Evolutionary conservation across 768 basidiomycete species (phyloP).

Genomic region (Gyrodon lividus): DNA sequence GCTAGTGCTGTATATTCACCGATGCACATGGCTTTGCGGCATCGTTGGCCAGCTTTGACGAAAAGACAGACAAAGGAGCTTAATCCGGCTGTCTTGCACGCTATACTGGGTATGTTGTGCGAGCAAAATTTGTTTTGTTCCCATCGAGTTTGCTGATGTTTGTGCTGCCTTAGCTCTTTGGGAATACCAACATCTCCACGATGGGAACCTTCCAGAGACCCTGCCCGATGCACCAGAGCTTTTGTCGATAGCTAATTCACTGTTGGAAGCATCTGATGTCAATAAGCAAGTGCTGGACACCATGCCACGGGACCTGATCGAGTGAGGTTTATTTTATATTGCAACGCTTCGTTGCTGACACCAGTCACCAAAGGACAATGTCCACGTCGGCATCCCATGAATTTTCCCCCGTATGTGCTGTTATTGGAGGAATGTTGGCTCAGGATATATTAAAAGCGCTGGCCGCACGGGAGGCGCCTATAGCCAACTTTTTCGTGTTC

Average conservation of each 20-base stretch:
- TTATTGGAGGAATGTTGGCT: conserved; percentile 90
- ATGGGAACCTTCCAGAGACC: conserved; percentile 56
- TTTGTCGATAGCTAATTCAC: conserved; percentile 57
- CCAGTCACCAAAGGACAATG: conserved; percentile 50
- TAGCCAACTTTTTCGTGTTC: conserved; percentile 89
- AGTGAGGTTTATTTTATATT: conserved; percentile 40
- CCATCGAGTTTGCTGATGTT: conserved; percentile 11
- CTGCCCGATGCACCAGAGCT: conserved; percentile 52
- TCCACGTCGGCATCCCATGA: conserved; percentile 73
- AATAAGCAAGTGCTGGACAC: conserved; percentile 62
- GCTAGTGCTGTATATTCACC: conserved; percentile 64
- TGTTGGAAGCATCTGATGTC: conserved; percentile 63
- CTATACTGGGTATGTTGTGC: conserved; percentile 59
- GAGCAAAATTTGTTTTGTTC: background rate
- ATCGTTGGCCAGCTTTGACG: conserved; percentile 68
- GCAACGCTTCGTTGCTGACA: conserved; percentile 5
- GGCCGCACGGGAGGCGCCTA: conserved; percentile 86
- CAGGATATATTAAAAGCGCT: conserved; percentile 94
- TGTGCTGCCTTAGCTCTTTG: conserved; percentile 59
- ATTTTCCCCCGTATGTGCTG: conserved; percentile 91
- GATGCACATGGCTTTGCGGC: conserved; percentile 57
- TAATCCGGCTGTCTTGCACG: conserved; percentile 72
- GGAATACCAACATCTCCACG: conserved; percentile 70
- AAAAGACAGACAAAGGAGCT: conserved; percentile 79
- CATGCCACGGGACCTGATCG: conserved; percentile 57